A percentile compares a stretch with the other conserved stretches of the same genome.
These are phyloP conservation scores for Scheffersomyces insectosa DNA, from an alignment of 1,139 yeast genomes.

Conservation along the genomic window DNA sequence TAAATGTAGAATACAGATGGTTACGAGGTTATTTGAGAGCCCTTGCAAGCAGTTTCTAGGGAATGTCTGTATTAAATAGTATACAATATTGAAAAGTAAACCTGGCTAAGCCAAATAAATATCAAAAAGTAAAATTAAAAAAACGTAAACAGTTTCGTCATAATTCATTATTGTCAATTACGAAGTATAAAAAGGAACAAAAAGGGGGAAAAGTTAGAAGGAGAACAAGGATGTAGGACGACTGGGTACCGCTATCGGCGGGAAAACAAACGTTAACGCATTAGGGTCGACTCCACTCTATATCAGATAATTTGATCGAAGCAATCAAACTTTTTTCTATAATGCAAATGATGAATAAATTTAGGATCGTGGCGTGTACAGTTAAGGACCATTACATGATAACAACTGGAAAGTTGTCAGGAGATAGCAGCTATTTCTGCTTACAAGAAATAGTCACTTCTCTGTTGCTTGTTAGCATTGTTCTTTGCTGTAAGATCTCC, in stretches of 20 bases:
- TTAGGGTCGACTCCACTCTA: background rate
- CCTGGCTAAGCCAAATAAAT: too few relatives aligned
- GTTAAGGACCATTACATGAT: too few relatives aligned
- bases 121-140: too few relatives aligned
- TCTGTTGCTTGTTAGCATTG: slow-evolving; percentile 67
- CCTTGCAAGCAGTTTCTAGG: too few relatives aligned
- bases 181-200: background rate
- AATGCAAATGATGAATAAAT: slow-evolving; percentile 1
- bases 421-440: background rate
- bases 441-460: slow-evolving; percentile 82
- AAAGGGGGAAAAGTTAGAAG: background rate
- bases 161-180: slow-evolving; percentile 15
- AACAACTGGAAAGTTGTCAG: too few relatives aligned
- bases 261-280: background rate
- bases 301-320: background rate
- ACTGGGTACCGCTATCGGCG: background rate
- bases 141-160: slow-evolving; percentile 11
- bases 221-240: background rate
- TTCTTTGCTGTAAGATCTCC: slow-evolving; percentile 66
- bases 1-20: too few relatives aligned
- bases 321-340: background rate
- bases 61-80: too few relatives aligned
- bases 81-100: too few relatives aligned
- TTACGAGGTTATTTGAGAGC: too few relatives aligned
- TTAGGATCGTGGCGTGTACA: background rate